Percentiles rank a stretch among this genome's conserved stretches.
Conservation (phyloP, 192 early-diverging fungal genomes). For the Mortierella hygrophila region DNA sequence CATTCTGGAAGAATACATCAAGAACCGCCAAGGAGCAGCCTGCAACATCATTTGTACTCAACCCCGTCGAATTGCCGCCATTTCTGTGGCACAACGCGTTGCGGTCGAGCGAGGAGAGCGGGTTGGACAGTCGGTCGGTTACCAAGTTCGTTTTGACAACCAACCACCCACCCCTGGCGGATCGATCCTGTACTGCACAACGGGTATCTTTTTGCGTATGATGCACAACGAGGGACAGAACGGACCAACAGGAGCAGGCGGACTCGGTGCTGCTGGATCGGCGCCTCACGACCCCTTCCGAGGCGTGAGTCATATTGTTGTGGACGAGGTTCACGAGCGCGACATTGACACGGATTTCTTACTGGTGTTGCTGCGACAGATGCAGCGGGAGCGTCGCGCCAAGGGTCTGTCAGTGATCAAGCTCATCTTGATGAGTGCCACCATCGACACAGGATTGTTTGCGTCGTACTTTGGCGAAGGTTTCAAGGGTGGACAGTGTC, state of each 20-base stretch:
- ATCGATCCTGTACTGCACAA: constrained; percentile 73
- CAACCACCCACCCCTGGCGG: constrained; percentile 50
- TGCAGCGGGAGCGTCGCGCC: constrained; percentile 61
- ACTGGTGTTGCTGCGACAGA: constrained; percentile 57
- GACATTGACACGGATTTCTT: constrained; percentile 64
- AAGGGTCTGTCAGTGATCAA: constrained; percentile 57
- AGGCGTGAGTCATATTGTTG: constrained; percentile 69
- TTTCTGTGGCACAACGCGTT: constrained; percentile 75
- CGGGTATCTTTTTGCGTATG: constrained; percentile 75
- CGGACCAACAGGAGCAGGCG: background rate
- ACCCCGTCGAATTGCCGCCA: constrained; percentile 80
- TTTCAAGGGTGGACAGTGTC: constrained; percentile 61
- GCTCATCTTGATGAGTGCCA: constrained; percentile 68
- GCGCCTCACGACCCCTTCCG: constrained; percentile 62
- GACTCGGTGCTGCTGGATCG: constrained; percentile 17
- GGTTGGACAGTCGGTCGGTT: constrained; percentile 61
- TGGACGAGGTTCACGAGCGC: constrained; percentile 68
- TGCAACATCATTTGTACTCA: constrained; percentile 69
- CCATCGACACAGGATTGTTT: constrained; percentile 63
- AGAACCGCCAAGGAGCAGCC: constrained; percentile 43
- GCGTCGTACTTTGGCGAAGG: constrained; percentile 63
- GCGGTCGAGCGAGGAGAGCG: constrained; percentile 59
- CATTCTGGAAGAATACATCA: constrained; percentile 69
- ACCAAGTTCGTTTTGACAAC: constrained; percentile 60
- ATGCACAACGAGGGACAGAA: constrained; percentile 59